Evolutionary conservation across 371 early-diverging fungal species (phyloP).

Genomic region (Mucor irregularis): DNA sequence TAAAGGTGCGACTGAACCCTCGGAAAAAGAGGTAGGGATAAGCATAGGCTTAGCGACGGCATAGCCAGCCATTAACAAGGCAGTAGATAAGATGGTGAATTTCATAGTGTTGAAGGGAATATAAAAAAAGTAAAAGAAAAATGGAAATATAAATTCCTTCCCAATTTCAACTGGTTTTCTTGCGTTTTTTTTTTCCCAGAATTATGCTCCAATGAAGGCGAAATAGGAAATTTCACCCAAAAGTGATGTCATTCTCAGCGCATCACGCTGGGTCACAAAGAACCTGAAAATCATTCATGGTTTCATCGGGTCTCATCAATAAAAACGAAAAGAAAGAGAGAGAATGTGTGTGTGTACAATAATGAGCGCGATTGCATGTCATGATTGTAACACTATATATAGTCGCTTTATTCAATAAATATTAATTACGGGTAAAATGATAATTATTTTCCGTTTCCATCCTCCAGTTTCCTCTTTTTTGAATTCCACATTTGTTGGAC

Average conservation of each 20-base stretch:
- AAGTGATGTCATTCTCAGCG: neutral
- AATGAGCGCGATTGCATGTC: no score
- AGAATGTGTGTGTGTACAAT: no score
- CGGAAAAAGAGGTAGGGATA: constrained; percentile 27
- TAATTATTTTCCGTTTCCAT: neutral
- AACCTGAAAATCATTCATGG: no score
- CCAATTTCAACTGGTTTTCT: no score
- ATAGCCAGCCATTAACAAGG: constrained; percentile 33
- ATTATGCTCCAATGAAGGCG: no score
- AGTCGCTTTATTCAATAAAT: no score
- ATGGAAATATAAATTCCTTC: constrained; percentile 4
- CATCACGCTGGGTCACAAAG: neutral
- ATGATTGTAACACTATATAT: no score
- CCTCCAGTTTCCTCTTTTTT: constrained; percentile 4
- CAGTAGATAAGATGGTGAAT: constrained; percentile 23
- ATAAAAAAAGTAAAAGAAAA: constrained; percentile 4
- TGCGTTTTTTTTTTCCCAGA: no score
- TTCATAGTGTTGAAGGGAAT: constrained; percentile 16
- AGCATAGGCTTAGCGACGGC: constrained; percentile 37
- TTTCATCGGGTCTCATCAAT: no score
- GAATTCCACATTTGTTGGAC: constrained; percentile 10
- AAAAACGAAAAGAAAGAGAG: neutral
- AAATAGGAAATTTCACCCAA: neutral
- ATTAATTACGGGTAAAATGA: no score
- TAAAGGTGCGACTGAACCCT: constrained; percentile 61